phyloP scores from a whole-genome alignment of 1,139 yeast genomes.

The Geotrichum phurueaensis region DNA sequence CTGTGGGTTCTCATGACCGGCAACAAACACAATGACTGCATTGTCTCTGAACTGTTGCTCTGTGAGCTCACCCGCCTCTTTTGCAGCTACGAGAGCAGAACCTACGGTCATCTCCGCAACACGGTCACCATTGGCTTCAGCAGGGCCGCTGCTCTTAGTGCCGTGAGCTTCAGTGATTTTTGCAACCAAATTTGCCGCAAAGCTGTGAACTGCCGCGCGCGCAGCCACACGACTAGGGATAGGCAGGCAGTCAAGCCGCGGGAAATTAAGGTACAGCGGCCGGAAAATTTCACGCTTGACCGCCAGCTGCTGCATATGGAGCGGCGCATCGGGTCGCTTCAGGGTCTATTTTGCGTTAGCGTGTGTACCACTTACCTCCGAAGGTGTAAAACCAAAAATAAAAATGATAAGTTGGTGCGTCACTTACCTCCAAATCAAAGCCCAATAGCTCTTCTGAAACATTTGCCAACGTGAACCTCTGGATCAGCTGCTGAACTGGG shows the following conservation, averaged over 20 bases:
- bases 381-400: background rate
- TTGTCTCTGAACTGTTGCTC: conserved; percentile 50
- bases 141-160: conserved; percentile 3
- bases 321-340: conserved; percentile 29
- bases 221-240: conserved; percentile 47
- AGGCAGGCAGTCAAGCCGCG: conserved; percentile 47
- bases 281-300: conserved; percentile 52
- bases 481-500: conserved; percentile 41
- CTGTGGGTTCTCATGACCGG: conserved; percentile 64
- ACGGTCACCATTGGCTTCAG: conserved; percentile 26
- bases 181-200: conserved; percentile 38
- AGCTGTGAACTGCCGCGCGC: conserved; percentile 41
- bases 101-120: conserved; percentile 27
- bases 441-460: conserved; percentile 50
- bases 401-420: conserved; percentile 1
- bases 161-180: conserved; percentile 26
- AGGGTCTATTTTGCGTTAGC: conserved; percentile 26
- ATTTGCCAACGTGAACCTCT: conserved; percentile 46
- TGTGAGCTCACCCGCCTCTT: conserved; percentile 37
- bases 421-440: conserved; percentile 39
- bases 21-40: conserved; percentile 49
- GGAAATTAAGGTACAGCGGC: conserved; percentile 52
- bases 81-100: conserved; percentile 39
- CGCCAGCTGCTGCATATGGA: conserved; percentile 41
- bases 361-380: background rate